Conservation (phyloP, 768 basidiomycete species). For the Tulasnella sp. region DNA sequence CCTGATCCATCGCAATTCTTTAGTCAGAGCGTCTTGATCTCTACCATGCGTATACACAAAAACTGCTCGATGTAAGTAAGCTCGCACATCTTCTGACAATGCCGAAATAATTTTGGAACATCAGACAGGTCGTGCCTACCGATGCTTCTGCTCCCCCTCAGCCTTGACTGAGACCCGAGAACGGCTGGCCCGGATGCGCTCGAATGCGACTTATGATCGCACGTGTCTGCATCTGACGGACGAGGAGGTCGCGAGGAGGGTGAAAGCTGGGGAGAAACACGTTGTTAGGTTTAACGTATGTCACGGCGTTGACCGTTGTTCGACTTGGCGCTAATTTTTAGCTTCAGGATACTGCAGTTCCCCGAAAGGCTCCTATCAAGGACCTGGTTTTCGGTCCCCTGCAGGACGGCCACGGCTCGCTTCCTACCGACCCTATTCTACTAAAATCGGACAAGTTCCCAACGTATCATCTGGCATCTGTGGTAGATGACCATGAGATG, state of each 20-base stretch:
- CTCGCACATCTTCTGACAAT: no score
- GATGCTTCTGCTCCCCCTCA: constrained; percentile 86
- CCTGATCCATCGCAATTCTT: constrained; percentile 13
- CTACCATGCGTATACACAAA: constrained; percentile 68
- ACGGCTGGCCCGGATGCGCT: constrained; percentile 66
- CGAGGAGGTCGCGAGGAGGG: constrained; percentile 74
- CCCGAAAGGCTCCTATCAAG: constrained; percentile 17
- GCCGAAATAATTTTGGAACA: constrained; percentile 21
- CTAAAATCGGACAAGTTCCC: constrained; percentile 91
- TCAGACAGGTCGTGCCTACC: constrained; percentile 85
- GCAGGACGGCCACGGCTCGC: constrained; percentile 69
- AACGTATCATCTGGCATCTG: constrained; percentile 93
- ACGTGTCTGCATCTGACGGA: constrained; percentile 79
- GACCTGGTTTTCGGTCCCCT: constrained; percentile 77
- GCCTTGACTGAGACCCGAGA: constrained; percentile 65
- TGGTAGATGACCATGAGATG: constrained; percentile 96
- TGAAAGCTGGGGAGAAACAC: constrained; percentile 70
- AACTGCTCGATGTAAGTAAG: constrained; percentile 65
- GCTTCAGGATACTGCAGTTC: constrained; percentile 18
- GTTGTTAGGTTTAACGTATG: constrained; percentile 86
- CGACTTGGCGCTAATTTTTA: background rate
- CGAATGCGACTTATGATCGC: constrained; percentile 81
- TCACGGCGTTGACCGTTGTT: constrained; percentile 11
- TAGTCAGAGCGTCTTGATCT: constrained; percentile 87
- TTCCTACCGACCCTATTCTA: constrained; percentile 85